Evolutionary conservation across 768 basidiomycete species (phyloP).

Genomic region (Wakefieldia striispora): DNA sequence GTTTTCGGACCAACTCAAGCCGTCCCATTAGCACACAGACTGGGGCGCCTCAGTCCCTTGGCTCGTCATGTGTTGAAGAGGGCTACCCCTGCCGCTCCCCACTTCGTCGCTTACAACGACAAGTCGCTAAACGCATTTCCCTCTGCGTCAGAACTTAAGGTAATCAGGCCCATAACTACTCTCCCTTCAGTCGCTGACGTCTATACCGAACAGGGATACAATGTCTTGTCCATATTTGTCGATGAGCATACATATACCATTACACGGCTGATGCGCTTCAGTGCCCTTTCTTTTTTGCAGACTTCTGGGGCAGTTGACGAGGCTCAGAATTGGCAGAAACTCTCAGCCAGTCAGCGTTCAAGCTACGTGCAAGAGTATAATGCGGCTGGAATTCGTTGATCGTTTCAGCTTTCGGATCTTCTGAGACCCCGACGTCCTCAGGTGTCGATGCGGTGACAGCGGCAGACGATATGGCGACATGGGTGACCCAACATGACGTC

Average conservation of each 20-base stretch:
- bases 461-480: too few relatives aligned
- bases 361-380: constrained; percentile 27
- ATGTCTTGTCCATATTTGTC: constrained; percentile 30
- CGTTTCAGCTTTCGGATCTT: too few relatives aligned
- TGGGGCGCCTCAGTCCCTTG: constrained; percentile 17
- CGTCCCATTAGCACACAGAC: constrained; percentile 17
- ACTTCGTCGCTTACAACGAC: constrained; percentile 45
- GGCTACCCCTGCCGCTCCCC: constrained; percentile 42
- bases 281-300: constrained; percentile 44
- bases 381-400: too few relatives aligned
- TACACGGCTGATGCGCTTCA: constrained; percentile 5
- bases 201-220: constrained; percentile 29
- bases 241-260: background rate
- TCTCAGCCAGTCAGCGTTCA: constrained; percentile 41
- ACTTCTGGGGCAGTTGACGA: constrained; percentile 43
- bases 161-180: constrained; percentile 13
- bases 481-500: too few relatives aligned
- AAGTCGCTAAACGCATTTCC: constrained; percentile 45
- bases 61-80: constrained; percentile 23
- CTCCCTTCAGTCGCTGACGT: background rate
- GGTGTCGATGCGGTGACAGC: too few relatives aligned
- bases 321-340: constrained; percentile 44
- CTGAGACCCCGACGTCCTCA: too few relatives aligned
- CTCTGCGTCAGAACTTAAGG: constrained; percentile 42
- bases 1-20: constrained; percentile 12